Percentiles rank a stretch among this genome's conserved stretches.
Evolutionary conservation across 306 rosid species (phyloP).

Genomic region (Morella rubra): DNA sequence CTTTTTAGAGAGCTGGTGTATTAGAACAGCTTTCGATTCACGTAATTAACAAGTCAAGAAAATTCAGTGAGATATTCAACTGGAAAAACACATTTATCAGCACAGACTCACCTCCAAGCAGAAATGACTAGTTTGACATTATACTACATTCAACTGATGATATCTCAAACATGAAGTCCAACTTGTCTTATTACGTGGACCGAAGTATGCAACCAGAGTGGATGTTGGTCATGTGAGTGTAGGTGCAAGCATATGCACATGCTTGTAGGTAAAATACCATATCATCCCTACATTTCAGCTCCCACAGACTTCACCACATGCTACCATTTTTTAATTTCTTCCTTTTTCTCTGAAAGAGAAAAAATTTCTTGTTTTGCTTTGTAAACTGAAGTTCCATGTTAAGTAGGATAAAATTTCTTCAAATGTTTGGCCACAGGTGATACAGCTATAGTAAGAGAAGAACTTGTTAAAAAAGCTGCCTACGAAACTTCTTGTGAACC

Average conservation of each 20-base stretch:
- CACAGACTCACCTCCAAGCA: background rate
- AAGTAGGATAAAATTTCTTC: background rate
- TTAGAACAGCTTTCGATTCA: constrained; percentile 75
- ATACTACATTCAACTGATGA: background rate
- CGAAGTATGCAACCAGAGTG: background rate
- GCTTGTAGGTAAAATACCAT: background rate
- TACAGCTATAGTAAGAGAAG: background rate
- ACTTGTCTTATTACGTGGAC: background rate
- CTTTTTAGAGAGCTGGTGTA: constrained; percentile 82
- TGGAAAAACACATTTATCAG: background rate
- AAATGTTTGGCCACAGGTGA: background rate
- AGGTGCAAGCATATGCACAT: background rate
- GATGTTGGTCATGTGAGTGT: background rate
- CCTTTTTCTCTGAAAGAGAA: background rate
- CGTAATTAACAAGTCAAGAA: constrained; percentile 79
- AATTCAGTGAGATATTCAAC: constrained; percentile 20
- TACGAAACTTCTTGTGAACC: too few species aligned
- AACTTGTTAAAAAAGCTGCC: background rate
- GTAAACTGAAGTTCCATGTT: background rate
- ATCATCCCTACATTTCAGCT: background rate
- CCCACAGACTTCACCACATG: background rate
- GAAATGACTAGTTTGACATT: background rate
- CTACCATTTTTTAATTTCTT: background rate
- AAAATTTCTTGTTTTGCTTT: background rate
- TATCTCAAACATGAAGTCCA: background rate